Evolutionary conservation across 331 rosid genomes (phyloP), one percentile per base, ranked within the genome.

Genomic region (Dryas integrifolia): DNA sequence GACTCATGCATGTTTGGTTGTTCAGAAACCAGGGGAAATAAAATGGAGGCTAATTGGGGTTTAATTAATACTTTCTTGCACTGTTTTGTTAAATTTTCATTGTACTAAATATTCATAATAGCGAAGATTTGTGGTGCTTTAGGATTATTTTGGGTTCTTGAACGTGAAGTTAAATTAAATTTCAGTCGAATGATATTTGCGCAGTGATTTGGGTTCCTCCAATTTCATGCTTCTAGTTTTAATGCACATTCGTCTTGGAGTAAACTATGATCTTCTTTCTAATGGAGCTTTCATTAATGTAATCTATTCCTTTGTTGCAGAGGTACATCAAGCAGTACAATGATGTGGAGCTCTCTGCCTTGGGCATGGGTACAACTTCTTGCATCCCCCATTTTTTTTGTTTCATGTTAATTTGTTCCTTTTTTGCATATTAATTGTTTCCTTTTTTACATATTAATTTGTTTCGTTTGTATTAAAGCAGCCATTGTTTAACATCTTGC

Each of bases 261-360:
- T 30, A 30, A 30, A 30, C 35, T 30, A 30, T 30, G 35, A 30
- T 30, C 35, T 30, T 30, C 21, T 6, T 62, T 44, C 49, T 52
- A 14, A 41, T 40, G 60, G 48, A 60, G 45, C 46, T 60, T 60
- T 60, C 11, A 30, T 30, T 30, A 30, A 30, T 49, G 46, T 45
- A 59, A 77, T 58, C 64, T 75, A 1, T 60, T 58, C 45, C 15
- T 75, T 67, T 51, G 7, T 76, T 81, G 84, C 88, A 88, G 94
- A 88, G 77, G 77, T 78, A 67, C 73, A 77, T 88, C 9, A 82
- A 75, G 68, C 79, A 66, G 80, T 82, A 55, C 77, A 67, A 80
- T 51, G 83, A 70, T 18, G 86, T 89, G 52, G 83, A 86, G 71
- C 92, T 89, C 65, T 81, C 82, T 74, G 96, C 85, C 18, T 38